phyloP scores from a whole-genome alignment of 129 eudicot species.

The Lactuca sativa region DNA sequence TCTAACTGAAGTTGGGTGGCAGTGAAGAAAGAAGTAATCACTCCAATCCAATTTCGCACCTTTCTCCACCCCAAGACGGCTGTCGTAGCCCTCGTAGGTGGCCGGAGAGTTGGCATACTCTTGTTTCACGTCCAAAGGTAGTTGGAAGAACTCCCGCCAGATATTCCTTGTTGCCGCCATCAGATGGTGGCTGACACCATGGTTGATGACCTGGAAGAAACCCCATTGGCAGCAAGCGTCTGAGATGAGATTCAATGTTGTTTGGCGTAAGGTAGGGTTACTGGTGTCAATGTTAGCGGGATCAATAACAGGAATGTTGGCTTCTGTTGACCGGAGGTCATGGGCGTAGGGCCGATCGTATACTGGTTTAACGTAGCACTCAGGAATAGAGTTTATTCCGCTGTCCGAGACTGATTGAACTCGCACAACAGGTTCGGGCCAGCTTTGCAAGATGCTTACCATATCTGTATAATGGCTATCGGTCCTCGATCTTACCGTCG shows the following conservation, averaged over 20 bases:
- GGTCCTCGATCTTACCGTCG: not conserved
- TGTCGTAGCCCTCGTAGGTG: constrained; percentile 76
- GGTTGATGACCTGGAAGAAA: constrained; percentile 68
- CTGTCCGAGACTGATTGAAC: constrained; percentile 68
- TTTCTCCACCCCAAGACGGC: constrained; percentile 65
- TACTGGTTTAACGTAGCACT: constrained; percentile 49
- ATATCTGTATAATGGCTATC: not conserved
- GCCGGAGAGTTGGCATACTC: constrained; percentile 54
- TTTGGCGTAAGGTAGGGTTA: constrained; percentile 19
- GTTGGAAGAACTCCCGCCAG: constrained; percentile 66
- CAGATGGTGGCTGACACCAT: constrained; percentile 55
- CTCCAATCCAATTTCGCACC: constrained; percentile 72
- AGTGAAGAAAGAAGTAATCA: constrained; percentile 64
- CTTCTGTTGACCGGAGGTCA: not conserved
- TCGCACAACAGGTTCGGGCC: constrained; percentile 80
- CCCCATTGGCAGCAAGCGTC: constrained; percentile 72
- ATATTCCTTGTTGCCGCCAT: constrained; percentile 42
- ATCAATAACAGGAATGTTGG: constrained; percentile 40
- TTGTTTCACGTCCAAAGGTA: constrained; percentile 55
- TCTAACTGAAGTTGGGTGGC: constrained; percentile 39
- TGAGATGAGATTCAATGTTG: constrained; percentile 28
- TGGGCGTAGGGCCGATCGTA: constrained; percentile 36
- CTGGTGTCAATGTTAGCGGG: constrained; percentile 33
- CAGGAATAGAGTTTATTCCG: constrained; percentile 55
- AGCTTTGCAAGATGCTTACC: constrained; percentile 40